phyloP scores from a whole-genome alignment of 345 rosid genomes.

The Pistacia integerrima region DNA sequence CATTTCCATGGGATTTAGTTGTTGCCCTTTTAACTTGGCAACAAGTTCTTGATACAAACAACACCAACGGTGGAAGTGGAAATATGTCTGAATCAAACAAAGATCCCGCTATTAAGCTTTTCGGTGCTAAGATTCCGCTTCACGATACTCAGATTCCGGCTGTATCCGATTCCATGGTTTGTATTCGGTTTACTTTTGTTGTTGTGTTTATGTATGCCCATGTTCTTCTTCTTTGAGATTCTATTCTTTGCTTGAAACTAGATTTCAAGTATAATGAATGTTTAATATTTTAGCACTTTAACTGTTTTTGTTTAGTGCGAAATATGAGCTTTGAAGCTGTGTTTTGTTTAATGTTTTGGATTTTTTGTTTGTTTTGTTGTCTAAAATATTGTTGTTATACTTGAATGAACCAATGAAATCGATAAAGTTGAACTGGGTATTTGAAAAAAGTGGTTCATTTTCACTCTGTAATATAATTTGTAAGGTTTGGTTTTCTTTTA shows the following conservation, averaged over 20 bases:
- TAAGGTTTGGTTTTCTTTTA: background rate
- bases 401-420: background rate
- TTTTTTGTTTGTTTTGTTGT: background rate
- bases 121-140: conserved; percentile 66
- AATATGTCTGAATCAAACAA: conserved; percentile 30
- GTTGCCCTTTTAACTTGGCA: conserved; percentile 25
- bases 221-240: background rate
- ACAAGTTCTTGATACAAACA: background rate
- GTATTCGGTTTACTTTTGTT: background rate
- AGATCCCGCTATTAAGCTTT: conserved; percentile 72
- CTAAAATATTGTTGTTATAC: background rate
- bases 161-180: conserved; percentile 21
- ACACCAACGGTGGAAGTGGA: conserved; percentile 30
- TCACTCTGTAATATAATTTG: background rate
- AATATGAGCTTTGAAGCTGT: background rate
- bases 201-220: background rate
- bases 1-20: conserved; percentile 35
- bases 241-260: background rate
- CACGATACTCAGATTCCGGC: conserved; percentile 51
- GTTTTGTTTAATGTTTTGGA: background rate
- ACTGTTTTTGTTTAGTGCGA: background rate
- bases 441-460: background rate
- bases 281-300: background rate
- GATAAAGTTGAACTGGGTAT: conserved; percentile 9
- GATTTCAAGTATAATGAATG: conserved; percentile 1